Percentiles rank a stretch among this genome's conserved stretches.
These are phyloP conservation scores for Xenoacremonium recifei DNA, from an alignment of 2,329 filamentous ascomycete species.

Conservation along the genomic window DNA sequence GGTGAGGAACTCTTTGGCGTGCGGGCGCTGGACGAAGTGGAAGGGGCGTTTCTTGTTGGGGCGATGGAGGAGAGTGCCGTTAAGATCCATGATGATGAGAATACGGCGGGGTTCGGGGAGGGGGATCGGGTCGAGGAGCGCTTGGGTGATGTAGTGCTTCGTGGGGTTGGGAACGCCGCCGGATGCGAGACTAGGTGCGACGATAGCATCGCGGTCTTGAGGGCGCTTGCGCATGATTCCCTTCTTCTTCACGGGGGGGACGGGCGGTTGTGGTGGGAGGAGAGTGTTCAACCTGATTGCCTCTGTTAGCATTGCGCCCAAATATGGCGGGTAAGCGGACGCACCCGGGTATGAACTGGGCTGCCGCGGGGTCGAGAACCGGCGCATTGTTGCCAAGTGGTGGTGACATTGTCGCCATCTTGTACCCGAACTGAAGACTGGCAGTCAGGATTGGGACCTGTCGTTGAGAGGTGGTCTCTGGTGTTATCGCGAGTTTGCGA, in stretches of 20 bases:
- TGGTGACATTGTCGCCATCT: too few relatives aligned
- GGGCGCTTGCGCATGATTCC: too few relatives aligned
- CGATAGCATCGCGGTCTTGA: neutral
- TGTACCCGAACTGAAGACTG: too few relatives aligned
- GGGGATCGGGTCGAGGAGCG: slow-evolving; percentile 41
- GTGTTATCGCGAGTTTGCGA: too few relatives aligned
- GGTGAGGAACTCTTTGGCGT: slow-evolving; percentile 65
- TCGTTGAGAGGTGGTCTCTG: too few relatives aligned
- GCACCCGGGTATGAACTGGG: too few relatives aligned
- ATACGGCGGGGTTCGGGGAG: slow-evolving; percentile 56
- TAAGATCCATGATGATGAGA: slow-evolving; percentile 86
- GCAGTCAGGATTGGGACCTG: too few relatives aligned
- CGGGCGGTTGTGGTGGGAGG: neutral
- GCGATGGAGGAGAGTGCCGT: slow-evolving; percentile 83
- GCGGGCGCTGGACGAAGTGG: slow-evolving; percentile 64
- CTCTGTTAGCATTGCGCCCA: too few relatives aligned
- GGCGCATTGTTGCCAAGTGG: too few relatives aligned
- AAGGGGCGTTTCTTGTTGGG: slow-evolving; percentile 48
- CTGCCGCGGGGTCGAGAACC: too few relatives aligned
- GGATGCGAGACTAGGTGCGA: slow-evolving; percentile 35
- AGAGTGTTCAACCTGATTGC: too few relatives aligned
- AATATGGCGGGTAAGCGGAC: too few relatives aligned
- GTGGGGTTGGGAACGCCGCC: slow-evolving; percentile 63
- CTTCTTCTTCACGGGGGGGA: neutral
- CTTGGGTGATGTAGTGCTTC: slow-evolving; percentile 56